Percentiles rank a stretch among this genome's conserved stretches.
Conservation (phyloP, 2,329 filamentous ascomycete species). For the Stachybotrys chlorohalonatus region DNA sequence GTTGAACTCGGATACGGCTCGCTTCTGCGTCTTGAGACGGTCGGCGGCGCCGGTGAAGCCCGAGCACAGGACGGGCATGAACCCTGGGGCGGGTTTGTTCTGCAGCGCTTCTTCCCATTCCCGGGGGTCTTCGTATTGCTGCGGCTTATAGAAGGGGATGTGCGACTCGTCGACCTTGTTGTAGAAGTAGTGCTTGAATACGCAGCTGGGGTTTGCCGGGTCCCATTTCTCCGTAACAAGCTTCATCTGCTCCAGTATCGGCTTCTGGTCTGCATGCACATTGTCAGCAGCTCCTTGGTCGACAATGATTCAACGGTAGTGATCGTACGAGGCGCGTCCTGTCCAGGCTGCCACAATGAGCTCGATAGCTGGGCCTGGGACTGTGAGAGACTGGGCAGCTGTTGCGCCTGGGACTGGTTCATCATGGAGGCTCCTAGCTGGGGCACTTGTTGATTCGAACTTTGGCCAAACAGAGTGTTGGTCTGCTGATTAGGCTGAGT, state of each 20-base stretch:
- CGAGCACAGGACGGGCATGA: constrained; percentile 66
- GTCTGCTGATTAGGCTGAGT: constrained; percentile 15
- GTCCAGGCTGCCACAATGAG: constrained; percentile 45
- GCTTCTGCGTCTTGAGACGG: constrained; percentile 63
- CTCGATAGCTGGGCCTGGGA: constrained; percentile 37
- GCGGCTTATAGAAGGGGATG: constrained; percentile 68
- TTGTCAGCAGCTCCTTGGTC: not conserved
- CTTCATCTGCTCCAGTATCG: constrained; percentile 64
- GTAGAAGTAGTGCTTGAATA: constrained; percentile 80
- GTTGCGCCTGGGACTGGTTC: constrained; percentile 30
- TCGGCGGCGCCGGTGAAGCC: constrained; percentile 66
- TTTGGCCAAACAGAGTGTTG: constrained; percentile 19
- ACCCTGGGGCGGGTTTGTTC: constrained; percentile 67
- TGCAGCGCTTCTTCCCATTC: constrained; percentile 80
- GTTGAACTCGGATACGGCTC: constrained; percentile 61
- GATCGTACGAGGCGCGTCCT: constrained; percentile 37
- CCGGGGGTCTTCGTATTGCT: constrained; percentile 60
- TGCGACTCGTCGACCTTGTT: constrained; percentile 69
- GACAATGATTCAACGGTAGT: not conserved
- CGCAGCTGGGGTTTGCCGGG: constrained; percentile 56
- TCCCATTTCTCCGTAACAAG: constrained; percentile 68
- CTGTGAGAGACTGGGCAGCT: constrained; percentile 32
- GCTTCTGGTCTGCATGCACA: constrained; percentile 47
- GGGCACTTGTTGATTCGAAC: constrained; percentile 26
- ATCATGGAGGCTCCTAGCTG: constrained; percentile 19